A percentile compares a stretch with the other conserved stretches of the same genome.
Evolutionary conservation across 169 alveolate genomes (phyloP).

Genomic region (Plasmodium ovale): DNA sequence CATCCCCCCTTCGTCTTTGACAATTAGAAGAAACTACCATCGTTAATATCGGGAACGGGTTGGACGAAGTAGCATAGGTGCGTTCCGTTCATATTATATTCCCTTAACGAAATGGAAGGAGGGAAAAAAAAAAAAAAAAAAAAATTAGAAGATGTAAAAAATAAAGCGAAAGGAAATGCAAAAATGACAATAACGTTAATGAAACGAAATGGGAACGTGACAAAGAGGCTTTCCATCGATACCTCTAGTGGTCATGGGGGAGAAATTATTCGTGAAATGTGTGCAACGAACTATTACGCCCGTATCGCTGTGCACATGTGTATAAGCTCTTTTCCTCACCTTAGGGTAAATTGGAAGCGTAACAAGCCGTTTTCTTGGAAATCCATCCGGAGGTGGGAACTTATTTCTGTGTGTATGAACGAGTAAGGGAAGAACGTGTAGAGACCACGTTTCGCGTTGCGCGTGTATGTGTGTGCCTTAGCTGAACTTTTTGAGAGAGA

Average conservation of each 20-base stretch:
- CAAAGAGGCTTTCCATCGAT: not conserved
- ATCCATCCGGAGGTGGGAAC: slow-evolving; percentile 73
- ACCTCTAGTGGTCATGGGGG: not conserved
- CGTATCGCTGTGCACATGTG: not conserved
- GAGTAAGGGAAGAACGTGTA: not conserved
- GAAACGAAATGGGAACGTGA: not conserved
- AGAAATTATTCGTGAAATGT: not conserved
- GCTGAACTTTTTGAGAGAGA: not conserved
- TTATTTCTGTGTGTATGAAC: slow-evolving; percentile 29
- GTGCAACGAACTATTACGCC: not conserved
- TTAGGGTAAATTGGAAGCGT: slow-evolving; percentile 62
- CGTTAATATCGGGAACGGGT: slow-evolving; percentile 21
- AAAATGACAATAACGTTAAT: not conserved
- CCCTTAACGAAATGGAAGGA: slow-evolving; percentile 41
- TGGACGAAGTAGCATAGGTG: slow-evolving; percentile 72
- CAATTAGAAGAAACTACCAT: too few relatives aligned
- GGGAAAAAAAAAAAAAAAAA: not conserved
- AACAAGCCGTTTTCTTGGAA: slow-evolving; percentile 64
- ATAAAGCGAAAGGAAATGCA: not conserved
- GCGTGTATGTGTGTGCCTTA: not conserved
- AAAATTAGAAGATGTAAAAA: not conserved
- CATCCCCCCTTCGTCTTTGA: too few relatives aligned
- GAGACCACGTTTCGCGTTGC: not conserved
- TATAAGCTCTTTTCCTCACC: slow-evolving; percentile 10
- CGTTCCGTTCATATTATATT: slow-evolving; percentile 74